A percentile compares a stretch with the other conserved stretches of the same genome.
Evolutionary conservation across 108 stramenopile genomes (phyloP).

Genomic region (Nitzschia sp.): DNA sequence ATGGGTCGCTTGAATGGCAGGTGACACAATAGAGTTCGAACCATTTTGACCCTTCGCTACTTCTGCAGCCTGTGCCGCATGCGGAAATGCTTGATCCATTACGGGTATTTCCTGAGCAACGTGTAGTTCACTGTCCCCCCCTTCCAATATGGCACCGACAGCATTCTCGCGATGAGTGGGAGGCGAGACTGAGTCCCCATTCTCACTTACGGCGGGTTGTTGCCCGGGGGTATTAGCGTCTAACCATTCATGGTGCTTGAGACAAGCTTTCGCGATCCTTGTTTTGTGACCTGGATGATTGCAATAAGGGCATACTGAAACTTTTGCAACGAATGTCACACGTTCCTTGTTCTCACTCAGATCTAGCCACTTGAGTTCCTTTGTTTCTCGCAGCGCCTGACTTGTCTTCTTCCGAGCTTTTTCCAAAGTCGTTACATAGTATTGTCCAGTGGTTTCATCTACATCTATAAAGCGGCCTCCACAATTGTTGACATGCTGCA

Average conservation of each 20-base stretch:
- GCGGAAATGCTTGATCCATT: too few relatives aligned
- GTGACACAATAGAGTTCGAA: too few relatives aligned
- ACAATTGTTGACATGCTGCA: constrained; percentile 27
- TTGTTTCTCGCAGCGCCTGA: constrained; percentile 36
- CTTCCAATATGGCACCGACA: too few relatives aligned
- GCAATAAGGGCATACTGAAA: constrained; percentile 26
- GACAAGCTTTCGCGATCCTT: constrained; percentile 30
- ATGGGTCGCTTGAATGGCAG: too few relatives aligned
- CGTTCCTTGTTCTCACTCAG: constrained; percentile 5
- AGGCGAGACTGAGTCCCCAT: too few relatives aligned
- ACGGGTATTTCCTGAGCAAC: too few relatives aligned
- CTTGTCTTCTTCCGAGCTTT: constrained; percentile 37
- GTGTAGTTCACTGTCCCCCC: too few relatives aligned
- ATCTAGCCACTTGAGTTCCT: constrained; percentile 35
- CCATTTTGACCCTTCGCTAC: too few relatives aligned
- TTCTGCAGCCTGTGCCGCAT: too few relatives aligned
- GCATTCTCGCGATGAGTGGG: too few relatives aligned
- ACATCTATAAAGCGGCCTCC: constrained; percentile 36
- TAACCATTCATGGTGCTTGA: constrained; percentile 29
- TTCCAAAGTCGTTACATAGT: constrained; percentile 32
- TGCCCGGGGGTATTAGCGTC: constrained; percentile 18
- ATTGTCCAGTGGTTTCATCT: constrained; percentile 8
- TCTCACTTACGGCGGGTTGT: too few relatives aligned
- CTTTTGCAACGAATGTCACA: constrained; percentile 8
- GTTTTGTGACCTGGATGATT: constrained; percentile 29